Base-by-base conservation (phyloP, 169 alveolate species). In the Cryptosporidium andersoni region DNA sequence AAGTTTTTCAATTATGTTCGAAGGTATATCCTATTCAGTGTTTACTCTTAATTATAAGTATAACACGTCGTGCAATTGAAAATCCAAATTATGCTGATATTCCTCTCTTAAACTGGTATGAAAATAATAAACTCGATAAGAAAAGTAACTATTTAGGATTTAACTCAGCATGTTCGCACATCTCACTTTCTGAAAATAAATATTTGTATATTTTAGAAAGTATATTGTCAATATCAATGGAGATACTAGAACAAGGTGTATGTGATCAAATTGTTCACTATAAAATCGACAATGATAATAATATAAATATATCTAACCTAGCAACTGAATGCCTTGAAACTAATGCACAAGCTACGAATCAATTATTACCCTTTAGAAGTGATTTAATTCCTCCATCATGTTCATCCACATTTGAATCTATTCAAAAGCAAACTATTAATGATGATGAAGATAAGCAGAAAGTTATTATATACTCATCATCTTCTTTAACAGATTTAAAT, bases 161-260 rank as follows among this genome's bases (percentile, higher is more conserved):
- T 14, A 74, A 74, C 45, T 74, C 85, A 47, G 55, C 85, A 74
- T 74, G 85, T 45, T 14, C 40, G 25, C 40, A 56, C 8, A 45
- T 55, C 14, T 43, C 56, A 25, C 11, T 4, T 4, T 60, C 65
- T 1, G 7, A 5, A 16, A 74, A 74, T 42, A 74, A n/a, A n/a
- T 47, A 64, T 47, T 43, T 74, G 14, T 58, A 74, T 36, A 43
- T 74, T 47, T 11, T 74, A 36, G 85, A 74, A 74, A 74, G 67
- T 43, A 58, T 74, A 74, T 68, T 74, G 45, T 36, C 85, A 34
- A 60, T 74, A 9, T 74, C 85, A 6, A 16, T 58, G 6, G 85
- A 74, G 51, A 34, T 74, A 9, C 39, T 74, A 25, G 85, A 74
- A 55, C 55, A 74, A 43, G 85, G 85, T 12, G 68, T 74, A 25